Percentiles rank a stretch among this genome's conserved stretches.
Evolutionary conservation across 2,329 filamentous ascomycete species (phyloP).

Genomic region (Pseudogymnoascus sp.): DNA sequence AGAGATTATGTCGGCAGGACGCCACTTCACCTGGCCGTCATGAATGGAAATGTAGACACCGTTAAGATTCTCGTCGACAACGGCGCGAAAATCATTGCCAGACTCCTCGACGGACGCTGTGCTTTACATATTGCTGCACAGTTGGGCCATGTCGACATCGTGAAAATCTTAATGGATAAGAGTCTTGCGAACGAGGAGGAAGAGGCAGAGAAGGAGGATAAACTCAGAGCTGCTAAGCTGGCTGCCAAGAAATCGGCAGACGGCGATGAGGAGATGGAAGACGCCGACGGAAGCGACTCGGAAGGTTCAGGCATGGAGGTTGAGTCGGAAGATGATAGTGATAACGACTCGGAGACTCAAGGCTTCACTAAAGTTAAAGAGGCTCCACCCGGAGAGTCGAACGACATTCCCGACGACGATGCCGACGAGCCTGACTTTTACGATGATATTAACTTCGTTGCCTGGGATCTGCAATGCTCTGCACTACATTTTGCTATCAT

Average conservation of each 20-base stretch:
- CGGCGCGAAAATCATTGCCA: constrained; percentile 64
- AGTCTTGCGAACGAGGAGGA: constrained; percentile 67
- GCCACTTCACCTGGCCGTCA: constrained; percentile 68
- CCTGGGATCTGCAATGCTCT: constrained; percentile 70
- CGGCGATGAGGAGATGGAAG: constrained; percentile 26
- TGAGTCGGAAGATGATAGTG: constrained; percentile 24
- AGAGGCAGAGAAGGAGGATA: constrained; percentile 51
- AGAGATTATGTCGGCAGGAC: constrained; percentile 73
- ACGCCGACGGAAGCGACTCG: constrained; percentile 33
- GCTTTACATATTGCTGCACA: constrained; percentile 75
- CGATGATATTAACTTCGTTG: constrained; percentile 67
- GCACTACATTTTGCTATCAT: constrained; percentile 74
- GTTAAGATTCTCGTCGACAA: constrained; percentile 64
- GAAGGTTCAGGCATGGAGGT: constrained; percentile 27
- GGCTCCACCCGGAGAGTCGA: constrained; percentile 14
- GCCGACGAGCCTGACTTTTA: constrained; percentile 70
- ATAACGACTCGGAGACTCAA: constrained; percentile 44
- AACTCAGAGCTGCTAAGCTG: constrained; percentile 27
- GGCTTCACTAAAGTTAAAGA: constrained; percentile 36
- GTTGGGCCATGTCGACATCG: constrained; percentile 59
- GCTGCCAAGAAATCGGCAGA: constrained; percentile 18
- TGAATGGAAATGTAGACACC: constrained; percentile 59
- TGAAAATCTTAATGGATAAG: constrained; percentile 64
- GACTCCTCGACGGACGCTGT: constrained; percentile 71
- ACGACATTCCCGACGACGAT: constrained; percentile 45